These are phyloP conservation scores for Phytophthora vignae DNA, from an alignment of 352 stramenopile species.

Conservation along the genomic window DNA sequence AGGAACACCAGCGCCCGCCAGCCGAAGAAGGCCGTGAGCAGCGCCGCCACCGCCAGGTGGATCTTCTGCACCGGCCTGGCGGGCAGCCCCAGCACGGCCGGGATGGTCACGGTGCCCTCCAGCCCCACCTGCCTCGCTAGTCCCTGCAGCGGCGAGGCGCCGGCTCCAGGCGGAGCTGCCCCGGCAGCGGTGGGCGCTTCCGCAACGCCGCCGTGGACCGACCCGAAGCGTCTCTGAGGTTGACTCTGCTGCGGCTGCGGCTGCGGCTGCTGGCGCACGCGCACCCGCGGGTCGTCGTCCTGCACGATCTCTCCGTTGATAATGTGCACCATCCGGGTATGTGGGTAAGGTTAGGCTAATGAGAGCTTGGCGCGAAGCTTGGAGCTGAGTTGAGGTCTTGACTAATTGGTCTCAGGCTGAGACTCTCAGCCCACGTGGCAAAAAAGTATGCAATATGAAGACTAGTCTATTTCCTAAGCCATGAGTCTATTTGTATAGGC, in stretches of 20 bases:
- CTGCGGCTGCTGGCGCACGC: constrained; percentile 31
- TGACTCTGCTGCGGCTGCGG: constrained; percentile 6
- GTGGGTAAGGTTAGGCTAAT: not conserved
- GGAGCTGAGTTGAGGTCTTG: not conserved
- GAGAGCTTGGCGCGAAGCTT: not conserved
- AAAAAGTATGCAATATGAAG: constrained; percentile 16
- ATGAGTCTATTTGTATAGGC: not conserved
- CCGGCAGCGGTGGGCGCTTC: constrained; percentile 12
- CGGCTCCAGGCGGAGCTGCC: constrained; percentile 10
- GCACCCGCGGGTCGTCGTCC: constrained; percentile 84
- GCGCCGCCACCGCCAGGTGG: constrained; percentile 59
- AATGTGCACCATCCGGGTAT: constrained; percentile 80
- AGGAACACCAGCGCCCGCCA: constrained; percentile 81
- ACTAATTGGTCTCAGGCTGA: constrained; percentile 2
- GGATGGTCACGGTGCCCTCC: constrained; percentile 70
- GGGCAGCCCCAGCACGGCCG: constrained; percentile 62
- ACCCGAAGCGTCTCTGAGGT: constrained; percentile 38
- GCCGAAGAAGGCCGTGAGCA: constrained; percentile 70
- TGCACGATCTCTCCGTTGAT: constrained; percentile 90
- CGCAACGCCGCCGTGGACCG: constrained; percentile 31
- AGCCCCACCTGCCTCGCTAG: constrained; percentile 64
- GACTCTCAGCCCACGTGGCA: constrained; percentile 24
- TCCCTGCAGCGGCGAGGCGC: constrained; percentile 51
- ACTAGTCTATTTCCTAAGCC: constrained; percentile 15
- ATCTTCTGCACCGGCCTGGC: constrained; percentile 75